phyloP scores from a whole-genome alignment of 202 grass and related monocot genomes.

The Thinopyrum obtusiflorum region DNA sequence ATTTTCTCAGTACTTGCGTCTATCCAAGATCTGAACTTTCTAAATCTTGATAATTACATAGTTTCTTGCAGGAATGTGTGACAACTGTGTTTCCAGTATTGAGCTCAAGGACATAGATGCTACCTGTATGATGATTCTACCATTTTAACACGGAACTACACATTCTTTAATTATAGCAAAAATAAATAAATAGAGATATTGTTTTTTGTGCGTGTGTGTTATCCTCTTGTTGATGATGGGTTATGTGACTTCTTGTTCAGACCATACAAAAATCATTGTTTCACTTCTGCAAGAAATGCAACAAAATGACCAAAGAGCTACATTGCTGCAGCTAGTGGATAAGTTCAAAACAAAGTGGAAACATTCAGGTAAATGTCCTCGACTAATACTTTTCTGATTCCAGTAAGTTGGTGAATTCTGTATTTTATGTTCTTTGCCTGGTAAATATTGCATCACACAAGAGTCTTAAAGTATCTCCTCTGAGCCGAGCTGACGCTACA shows the following conservation, averaged over 20 bases:
- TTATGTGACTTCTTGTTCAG: conserved; percentile 43
- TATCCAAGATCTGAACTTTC: conserved; percentile 17
- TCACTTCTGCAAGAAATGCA: conserved; percentile 50
- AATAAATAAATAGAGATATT: background rate
- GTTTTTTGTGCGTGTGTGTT: background rate
- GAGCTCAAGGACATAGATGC: conserved; percentile 52
- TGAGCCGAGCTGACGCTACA: background rate
- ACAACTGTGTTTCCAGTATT: conserved; percentile 48
- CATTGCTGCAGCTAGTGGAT: conserved; percentile 78
- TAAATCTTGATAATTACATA: background rate
- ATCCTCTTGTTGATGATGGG: background rate
- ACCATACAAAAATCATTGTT: conserved; percentile 58
- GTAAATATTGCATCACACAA: background rate
- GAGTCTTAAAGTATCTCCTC: background rate
- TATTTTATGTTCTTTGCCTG: background rate
- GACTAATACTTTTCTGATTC: background rate
- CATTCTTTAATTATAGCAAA: conserved; percentile 5
- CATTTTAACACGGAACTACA: background rate
- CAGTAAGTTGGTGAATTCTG: conserved; percentile 2
- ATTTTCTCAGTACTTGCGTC: conserved; percentile 24
- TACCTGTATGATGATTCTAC: conserved; percentile 41
- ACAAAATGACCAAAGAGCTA: conserved; percentile 85
- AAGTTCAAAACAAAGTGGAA: conserved; percentile 79
- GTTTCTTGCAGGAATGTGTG: conserved; percentile 52
- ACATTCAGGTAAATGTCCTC: conserved; percentile 49